A percentile compares a stretch with the other conserved stretches of the same genome.
Evolutionary conservation across 2,329 filamentous ascomycete genomes (phyloP).

Genomic region (Sporothrix pallida): DNA sequence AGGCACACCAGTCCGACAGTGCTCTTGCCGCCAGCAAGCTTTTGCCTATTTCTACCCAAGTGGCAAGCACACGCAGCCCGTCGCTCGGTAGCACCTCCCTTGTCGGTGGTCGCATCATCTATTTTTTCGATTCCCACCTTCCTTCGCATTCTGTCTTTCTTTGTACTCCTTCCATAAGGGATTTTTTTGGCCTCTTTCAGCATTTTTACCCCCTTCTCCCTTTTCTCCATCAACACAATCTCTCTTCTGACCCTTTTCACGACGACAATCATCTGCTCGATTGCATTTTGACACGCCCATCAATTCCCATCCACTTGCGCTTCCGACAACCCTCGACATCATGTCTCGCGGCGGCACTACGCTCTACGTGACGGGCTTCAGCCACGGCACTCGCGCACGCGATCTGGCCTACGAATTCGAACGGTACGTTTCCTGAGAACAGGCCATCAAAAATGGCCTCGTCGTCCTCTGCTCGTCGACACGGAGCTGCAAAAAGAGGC

Average conservation of each 20-base stretch:
- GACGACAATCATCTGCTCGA: not conserved
- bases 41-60: conserved; percentile 18
- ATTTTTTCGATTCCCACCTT: conserved; percentile 33
- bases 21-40: not conserved
- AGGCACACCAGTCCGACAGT: not conserved
- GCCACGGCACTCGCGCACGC: conserved; percentile 96
- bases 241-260: not conserved
- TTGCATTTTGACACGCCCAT: not conserved
- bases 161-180: conserved; percentile 16
- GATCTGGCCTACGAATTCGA: conserved; percentile 99
- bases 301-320: conserved; percentile 29
- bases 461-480: conserved; percentile 14
- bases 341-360: conserved; percentile 96
- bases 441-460: conserved; percentile 13
- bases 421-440: conserved; percentile 77
- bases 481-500: conserved; percentile 1
- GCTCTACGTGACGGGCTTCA: conserved; percentile 98
- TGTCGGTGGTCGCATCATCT: conserved; percentile 29
- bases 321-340: conserved; percentile 41
- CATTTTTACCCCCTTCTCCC: not conserved
- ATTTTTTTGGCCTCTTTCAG: conserved; percentile 2
- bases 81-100: conserved; percentile 19
- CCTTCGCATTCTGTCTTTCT: conserved; percentile 23
- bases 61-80: conserved; percentile 18
- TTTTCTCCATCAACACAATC: not conserved